phyloP scores from a whole-genome alignment of 73 alveolate genomes.

The Breviolum minutum region DNA sequence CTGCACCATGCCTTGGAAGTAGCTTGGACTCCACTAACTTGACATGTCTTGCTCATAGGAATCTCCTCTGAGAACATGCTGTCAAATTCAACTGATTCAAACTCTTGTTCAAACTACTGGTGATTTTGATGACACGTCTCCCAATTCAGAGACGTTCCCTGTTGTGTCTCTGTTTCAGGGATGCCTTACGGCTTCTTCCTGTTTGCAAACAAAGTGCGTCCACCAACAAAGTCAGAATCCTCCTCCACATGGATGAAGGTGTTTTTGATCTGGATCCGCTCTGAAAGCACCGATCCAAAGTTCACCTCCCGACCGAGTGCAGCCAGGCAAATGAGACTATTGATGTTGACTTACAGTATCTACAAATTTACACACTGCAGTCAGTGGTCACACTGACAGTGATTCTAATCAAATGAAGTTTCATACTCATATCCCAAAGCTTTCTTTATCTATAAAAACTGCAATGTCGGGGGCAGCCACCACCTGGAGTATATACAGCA shows the following conservation, averaged over 20 bases:
- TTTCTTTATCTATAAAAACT: no score
- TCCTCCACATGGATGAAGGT: conserved; percentile 61
- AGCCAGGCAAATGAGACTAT: not conserved
- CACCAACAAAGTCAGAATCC: conserved; percentile 1
- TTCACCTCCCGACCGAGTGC: conserved; percentile 2
- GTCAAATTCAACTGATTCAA: no score
- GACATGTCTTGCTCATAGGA: not conserved
- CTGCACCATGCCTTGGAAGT: conserved; percentile 21
- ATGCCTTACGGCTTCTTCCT: not conserved
- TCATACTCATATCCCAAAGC: not conserved
- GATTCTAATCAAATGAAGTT: no score
- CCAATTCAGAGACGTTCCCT: not conserved
- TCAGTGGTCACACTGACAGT: not conserved
- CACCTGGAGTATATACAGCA: not conserved
- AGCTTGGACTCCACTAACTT: not conserved
- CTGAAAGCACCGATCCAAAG: conserved; percentile 39
- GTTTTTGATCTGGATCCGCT: conserved; percentile 19
- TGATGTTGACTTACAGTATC: no score
- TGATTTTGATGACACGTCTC: no score
- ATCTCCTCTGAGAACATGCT: no score
- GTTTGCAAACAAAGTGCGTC: not conserved
- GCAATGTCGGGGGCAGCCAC: no score
- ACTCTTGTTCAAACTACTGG: no score
- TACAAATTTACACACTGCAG: not conserved
- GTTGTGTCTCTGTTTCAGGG: not conserved